phyloP scores from a whole-genome alignment of 2,329 filamentous ascomycete species.

The Fusarium devonianum region DNA sequence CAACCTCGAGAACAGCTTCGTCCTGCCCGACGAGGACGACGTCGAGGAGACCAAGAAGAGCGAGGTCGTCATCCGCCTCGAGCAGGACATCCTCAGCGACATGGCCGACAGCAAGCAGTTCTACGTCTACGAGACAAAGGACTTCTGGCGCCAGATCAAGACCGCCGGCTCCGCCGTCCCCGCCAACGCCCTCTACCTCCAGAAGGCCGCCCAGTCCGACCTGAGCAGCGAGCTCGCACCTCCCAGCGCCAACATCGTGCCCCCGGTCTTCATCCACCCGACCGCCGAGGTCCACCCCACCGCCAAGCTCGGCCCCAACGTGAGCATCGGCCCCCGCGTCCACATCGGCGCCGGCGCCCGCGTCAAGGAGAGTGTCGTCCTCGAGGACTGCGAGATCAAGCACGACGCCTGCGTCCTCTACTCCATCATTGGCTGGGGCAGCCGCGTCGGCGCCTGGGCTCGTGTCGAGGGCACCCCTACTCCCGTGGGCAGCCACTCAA shows the following conservation, averaged over 20 bases:
- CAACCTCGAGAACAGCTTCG: constrained; percentile 76
- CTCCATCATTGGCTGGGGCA: constrained; percentile 96
- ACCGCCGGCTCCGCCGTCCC: constrained; percentile 96
- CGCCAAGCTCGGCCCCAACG: constrained; percentile 95
- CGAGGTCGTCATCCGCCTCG: constrained; percentile 89
- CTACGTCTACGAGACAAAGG: constrained; percentile 97
- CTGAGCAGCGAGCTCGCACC: constrained; percentile 76
- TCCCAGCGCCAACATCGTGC: constrained; percentile 85
- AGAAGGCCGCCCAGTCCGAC: constrained; percentile 86
- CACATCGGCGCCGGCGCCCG: constrained; percentile 85
- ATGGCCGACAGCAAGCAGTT: constrained; percentile 97
- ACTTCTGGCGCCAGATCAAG: constrained; percentile 99
- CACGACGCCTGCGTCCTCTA: constrained; percentile 96
- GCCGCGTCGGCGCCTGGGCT: constrained; percentile 96
- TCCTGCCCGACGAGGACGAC: constrained; percentile 58
- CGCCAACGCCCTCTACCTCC: constrained; percentile 94
- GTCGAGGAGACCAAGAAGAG: constrained; percentile 81
- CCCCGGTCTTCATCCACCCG: constrained; percentile 95
- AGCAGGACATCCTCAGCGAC: constrained; percentile 96
- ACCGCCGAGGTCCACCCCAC: constrained; percentile 89
- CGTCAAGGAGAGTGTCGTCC: constrained; percentile 94
- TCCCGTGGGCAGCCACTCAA: constrained; percentile 85
- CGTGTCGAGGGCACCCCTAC: constrained; percentile 95
- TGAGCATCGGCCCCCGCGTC: constrained; percentile 91
- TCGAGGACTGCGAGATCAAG: constrained; percentile 94